Percentiles rank a stretch among this genome's conserved stretches.
phyloP scores from a whole-genome alignment of 75 land plant species.

The Adiantum capillusveneris region DNA sequence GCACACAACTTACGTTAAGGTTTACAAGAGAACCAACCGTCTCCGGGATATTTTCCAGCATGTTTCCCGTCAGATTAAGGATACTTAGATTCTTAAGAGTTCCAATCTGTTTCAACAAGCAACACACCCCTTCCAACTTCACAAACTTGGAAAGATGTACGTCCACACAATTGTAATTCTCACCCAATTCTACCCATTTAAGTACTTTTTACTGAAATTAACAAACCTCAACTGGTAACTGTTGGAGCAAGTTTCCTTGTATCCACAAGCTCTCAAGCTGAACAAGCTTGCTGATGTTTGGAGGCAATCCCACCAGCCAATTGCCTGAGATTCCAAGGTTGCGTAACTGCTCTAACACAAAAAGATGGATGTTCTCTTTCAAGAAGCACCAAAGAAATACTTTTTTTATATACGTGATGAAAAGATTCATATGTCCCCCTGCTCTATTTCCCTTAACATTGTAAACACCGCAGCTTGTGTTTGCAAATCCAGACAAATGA shows the following conservation, averaged over 20 bases:
- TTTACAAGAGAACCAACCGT: constrained; percentile 15
- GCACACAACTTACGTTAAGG: constrained; percentile 18
- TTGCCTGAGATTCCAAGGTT: constrained; percentile 38
- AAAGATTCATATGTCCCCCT: too few species aligned
- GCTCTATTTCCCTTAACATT: too few species aligned
- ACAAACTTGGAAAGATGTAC: too few species aligned
- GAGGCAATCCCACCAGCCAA: constrained; percentile 16
- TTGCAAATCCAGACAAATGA: too few species aligned
- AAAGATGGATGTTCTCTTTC: too few species aligned
- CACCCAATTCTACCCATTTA: not conserved
- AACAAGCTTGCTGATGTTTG: constrained; percentile 19
- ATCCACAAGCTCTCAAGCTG: constrained; percentile 35
- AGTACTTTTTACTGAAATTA: not conserved
- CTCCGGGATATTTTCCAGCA: constrained; percentile 25
- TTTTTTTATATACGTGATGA: too few species aligned
- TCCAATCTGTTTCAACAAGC: constrained; percentile 23
- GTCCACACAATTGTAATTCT: not conserved
- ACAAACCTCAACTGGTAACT: constrained; percentile 26
- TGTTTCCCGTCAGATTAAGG: constrained; percentile 35
- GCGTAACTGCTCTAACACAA: constrained; percentile 19
- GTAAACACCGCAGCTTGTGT: too few species aligned
- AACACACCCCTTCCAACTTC: too few species aligned
- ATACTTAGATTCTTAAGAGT: constrained; percentile 21
- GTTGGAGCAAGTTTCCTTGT: constrained; percentile 28
- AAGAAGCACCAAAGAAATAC: too few species aligned